Evolutionary conservation across 768 basidiomycete species (phyloP), one percentile per base, ranked within the genome.

Genomic region (Cystofilobasidium capitatum): DNA sequence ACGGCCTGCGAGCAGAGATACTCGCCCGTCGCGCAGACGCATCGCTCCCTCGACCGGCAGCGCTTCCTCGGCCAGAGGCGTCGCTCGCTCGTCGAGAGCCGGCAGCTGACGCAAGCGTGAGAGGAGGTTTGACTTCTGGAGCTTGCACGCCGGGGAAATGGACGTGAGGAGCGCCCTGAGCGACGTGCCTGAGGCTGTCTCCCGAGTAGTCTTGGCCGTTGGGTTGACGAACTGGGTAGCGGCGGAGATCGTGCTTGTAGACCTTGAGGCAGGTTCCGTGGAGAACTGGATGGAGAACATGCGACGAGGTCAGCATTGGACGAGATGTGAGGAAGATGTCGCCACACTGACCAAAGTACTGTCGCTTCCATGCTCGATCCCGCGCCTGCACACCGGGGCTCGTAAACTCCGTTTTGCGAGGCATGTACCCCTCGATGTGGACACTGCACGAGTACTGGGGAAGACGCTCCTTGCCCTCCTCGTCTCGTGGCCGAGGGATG

Each of bases 401-500:
- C 5, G 78, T 80, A 74, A 99, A 98, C 80, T 99, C 96, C 85
- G 92, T 83, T 81, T 99, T 99, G 57, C 89, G 84, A 1, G 88
- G 87, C 80, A 99, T 83, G 63, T 86, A 81, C 3, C 86, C 89
- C 40, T 84, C 82, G 72, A 97, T 83, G 73, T 89, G 86, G 22
- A 98, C 77, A 74, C 76, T 69, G 77, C 96, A 97, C 69, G 82
- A 83, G 76, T 99, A 99, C 7, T 75, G 47, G 0, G 96, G 96
- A 0, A 99, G 81, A 44, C 76, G 76, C 77, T 99, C 94, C 57
- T 72, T 78, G 12, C 90, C 94, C 74, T 94, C 94, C 69, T 93
- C 89, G 45, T 81, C 80, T 57, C 81, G 71, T 1, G 80, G 77
- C 13, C 73, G 58, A n/a, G 77, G 77, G 58, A 76, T 71, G 40